These are phyloP conservation scores for Galeopsis tetrahit DNA, from an alignment of 257 asterid species.

Conservation along the genomic window DNA sequence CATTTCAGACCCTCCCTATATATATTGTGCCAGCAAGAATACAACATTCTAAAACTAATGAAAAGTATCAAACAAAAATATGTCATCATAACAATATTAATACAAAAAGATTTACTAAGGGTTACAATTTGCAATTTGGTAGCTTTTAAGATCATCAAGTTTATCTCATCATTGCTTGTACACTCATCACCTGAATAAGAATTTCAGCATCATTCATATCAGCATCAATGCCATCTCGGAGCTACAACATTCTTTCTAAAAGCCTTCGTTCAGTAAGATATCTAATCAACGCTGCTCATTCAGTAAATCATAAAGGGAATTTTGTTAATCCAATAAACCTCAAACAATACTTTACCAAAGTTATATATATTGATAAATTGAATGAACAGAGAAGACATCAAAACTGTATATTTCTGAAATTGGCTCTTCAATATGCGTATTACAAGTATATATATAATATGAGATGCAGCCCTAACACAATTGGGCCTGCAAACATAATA, in stretches of 20 bases:
- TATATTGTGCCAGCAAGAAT: conserved; percentile 18
- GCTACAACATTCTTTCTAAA: conserved; percentile 72
- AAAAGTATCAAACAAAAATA: conserved; percentile 16
- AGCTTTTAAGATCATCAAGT: conserved; percentile 59
- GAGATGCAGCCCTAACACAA: too few relatives aligned
- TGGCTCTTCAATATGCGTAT: too few relatives aligned
- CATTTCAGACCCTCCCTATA: conserved; percentile 4
- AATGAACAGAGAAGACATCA: too few relatives aligned
- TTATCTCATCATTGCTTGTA: conserved; percentile 54
- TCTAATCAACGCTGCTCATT: conserved; percentile 50
- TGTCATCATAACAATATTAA: conserved; percentile 16
- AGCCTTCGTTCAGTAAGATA: conserved; percentile 83
- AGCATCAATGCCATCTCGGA: conserved; percentile 57
- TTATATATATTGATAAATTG: too few relatives aligned
- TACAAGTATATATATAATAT: too few relatives aligned
- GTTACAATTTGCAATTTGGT: conserved; percentile 67
- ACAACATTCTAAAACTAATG: conserved; percentile 24
- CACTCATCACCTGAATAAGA: conserved; percentile 54
- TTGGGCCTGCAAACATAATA: too few relatives aligned
- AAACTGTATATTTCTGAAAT: too few relatives aligned
- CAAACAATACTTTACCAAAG: not conserved
- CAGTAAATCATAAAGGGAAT: conserved; percentile 19
- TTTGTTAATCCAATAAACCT: conserved; percentile 17
- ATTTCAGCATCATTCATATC: conserved; percentile 45
- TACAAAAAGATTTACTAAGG: conserved; percentile 59